phyloP scores from a whole-genome alignment of 164 flowering plant genomes.

The Berberis vulgaris region DNA sequence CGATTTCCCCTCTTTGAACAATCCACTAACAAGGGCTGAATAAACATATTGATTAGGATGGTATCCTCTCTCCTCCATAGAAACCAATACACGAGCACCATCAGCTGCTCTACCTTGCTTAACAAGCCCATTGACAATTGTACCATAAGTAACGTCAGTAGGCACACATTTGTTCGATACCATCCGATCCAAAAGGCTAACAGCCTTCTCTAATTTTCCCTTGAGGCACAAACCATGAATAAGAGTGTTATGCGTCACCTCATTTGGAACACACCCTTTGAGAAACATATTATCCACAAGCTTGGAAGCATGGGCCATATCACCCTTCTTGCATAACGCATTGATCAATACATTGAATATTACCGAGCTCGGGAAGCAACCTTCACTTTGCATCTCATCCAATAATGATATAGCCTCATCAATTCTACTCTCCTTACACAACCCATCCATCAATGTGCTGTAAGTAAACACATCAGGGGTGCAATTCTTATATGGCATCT shows the following conservation, averaged over 20 bases:
- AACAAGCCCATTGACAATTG: slow-evolving; percentile 72
- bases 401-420: slow-evolving; percentile 75
- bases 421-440: slow-evolving; percentile 65
- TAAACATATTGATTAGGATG: slow-evolving; percentile 50
- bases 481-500: slow-evolving; percentile 46
- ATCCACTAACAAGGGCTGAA: slow-evolving; percentile 65
- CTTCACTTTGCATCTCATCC: slow-evolving; percentile 95
- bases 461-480: slow-evolving; percentile 72
- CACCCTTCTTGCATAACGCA: slow-evolving; percentile 72
- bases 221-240: slow-evolving; percentile 68
- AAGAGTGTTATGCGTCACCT: slow-evolving; percentile 71
- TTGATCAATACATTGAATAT: slow-evolving; percentile 66
- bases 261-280: slow-evolving; percentile 82
- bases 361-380: slow-evolving; percentile 53
- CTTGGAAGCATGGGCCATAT: slow-evolving; percentile 58
- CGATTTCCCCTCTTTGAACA: slow-evolving; percentile 63
- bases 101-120: slow-evolving; percentile 58
- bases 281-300: slow-evolving; percentile 80
- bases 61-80: slow-evolving; percentile 61
- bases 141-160: slow-evolving; percentile 68
- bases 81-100: slow-evolving; percentile 31
- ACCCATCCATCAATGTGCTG: slow-evolving; percentile 82
- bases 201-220: slow-evolving; percentile 75
- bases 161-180: slow-evolving; percentile 53
- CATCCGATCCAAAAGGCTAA: slow-evolving; percentile 57